These are phyloP conservation scores for Candida neerlandica DNA, from an alignment of 1,139 yeast genomes.

Conservation along the genomic window DNA sequence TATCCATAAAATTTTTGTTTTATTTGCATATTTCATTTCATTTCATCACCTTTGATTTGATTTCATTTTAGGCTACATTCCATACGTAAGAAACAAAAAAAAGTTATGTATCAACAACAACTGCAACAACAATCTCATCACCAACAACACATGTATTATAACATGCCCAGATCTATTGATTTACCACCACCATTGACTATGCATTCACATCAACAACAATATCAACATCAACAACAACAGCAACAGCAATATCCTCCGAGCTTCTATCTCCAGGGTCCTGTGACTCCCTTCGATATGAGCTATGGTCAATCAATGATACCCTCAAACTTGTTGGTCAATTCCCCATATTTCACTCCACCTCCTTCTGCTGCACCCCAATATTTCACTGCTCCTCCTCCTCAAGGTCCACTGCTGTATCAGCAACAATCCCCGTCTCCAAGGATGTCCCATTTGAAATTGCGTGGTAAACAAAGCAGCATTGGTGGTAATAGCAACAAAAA, in stretches of 20 bases:
- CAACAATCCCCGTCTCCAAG: constrained; percentile 14
- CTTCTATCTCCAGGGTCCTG: constrained; percentile 12
- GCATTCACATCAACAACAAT: constrained; percentile 7
- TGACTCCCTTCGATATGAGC: constrained; percentile 54
- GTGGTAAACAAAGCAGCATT: background rate
- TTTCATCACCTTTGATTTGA: too few species aligned
- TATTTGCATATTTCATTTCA: background rate
- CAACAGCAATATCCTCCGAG: constrained; percentile 4
- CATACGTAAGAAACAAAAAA: background rate
- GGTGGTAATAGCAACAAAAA: constrained; percentile 1
- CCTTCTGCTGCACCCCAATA: constrained; percentile 17
- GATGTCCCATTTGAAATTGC: background rate
- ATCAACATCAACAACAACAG: constrained; percentile 2
- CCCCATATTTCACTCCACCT: constrained; percentile 59
- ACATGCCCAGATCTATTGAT: constrained; percentile 4
- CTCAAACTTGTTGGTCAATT: constrained; percentile 63
- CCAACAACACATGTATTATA: background rate
- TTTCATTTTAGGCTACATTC: background rate
- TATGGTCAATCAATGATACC: constrained; percentile 72
- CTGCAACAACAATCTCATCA: background rate
- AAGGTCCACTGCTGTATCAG: constrained; percentile 5
- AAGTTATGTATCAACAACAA: background rate
- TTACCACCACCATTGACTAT: constrained; percentile 11
- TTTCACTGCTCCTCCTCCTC: constrained; percentile 3
- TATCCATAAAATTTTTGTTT: too few species aligned